A percentile compares a stretch with the other conserved stretches of the same genome.
These are phyloP conservation scores for Triangularia verruculosa DNA, from an alignment of 2,329 filamentous ascomycete species.

Conservation along the genomic window DNA sequence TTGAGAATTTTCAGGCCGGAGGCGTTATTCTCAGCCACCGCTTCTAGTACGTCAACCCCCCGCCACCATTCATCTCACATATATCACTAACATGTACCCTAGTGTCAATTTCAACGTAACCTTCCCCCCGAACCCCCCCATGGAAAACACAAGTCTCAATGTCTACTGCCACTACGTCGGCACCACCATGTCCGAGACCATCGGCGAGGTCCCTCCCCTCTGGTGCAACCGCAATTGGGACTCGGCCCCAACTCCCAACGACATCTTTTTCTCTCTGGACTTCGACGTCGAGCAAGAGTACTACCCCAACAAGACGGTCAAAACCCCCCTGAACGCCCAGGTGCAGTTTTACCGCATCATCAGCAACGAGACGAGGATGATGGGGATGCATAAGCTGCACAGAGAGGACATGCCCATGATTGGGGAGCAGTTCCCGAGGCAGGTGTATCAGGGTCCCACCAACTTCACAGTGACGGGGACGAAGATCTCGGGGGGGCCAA, in stretches of 20 bases:
- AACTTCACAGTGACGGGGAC: conserved; percentile 11
- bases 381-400: conserved; percentile 8
- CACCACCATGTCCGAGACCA: conserved; percentile 16
- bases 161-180: conserved; percentile 22
- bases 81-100: neutral
- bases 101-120: conserved; percentile 25
- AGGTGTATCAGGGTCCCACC: conserved; percentile 22
- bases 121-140: neutral
- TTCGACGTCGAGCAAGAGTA: neutral
- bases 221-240: conserved; percentile 15
- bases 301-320: neutral
- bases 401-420: conserved; percentile 1
- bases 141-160: neutral
- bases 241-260: neutral
- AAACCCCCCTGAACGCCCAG: neutral
- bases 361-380: conserved; percentile 12
- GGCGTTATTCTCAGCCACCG: conserved; percentile 24
- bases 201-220: conserved; percentile 16
- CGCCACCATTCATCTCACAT: neutral
- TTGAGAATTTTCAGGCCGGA: conserved; percentile 21
- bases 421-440: conserved; percentile 13
- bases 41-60: conserved; percentile 1
- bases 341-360: neutral
- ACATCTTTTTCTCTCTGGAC: conserved; percentile 14
- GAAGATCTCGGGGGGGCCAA: neutral